Evolutionary conservation across 306 rosid species (phyloP), one percentile per base, ranked within the genome.

Genomic region (Cucumis cinereus): DNA sequence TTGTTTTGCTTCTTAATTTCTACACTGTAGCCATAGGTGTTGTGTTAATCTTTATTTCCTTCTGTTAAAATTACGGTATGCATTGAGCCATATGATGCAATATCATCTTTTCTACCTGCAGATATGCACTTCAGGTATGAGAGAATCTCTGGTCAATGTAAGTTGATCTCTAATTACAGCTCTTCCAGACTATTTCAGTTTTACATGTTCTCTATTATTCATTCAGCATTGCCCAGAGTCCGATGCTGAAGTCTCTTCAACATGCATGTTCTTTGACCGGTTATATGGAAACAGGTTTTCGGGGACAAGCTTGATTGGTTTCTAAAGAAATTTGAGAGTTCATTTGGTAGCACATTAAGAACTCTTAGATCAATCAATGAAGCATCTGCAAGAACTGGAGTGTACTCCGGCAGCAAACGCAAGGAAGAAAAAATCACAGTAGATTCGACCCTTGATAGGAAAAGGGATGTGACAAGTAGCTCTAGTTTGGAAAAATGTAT

Each of bases 121-220:
- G 98, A 86, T 94, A 69, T 94, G 96, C 84, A 84, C 90, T 13
- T 86, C 92, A 7, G 98, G 96, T 53, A 79, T 94, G 80, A 85
- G 84, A 79, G 97, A 90, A 84, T 94, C 97, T 78, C 71, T 94
- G 78, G 84, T 88, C 84, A 94, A 89, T 91, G 98, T 94, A 94
- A 91, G 98, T 83, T 33, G 79, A 80, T 60, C 79, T 82, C 79
- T 78, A 72, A 55, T 78, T 83, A 85, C 83, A 30, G 75, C 78
- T 76, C 79, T 83, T 77, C 77, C 76, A 76, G 67, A 78, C 79
- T 80, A 75, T 75, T 82, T 63, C 71, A 35, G 67, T 88, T 87
- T 85, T 78, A 57, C 84, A 82, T 50, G 62, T 75, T 85, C 79
- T 82, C 79, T 60, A 56, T 67, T 76, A 63, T 83, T 82, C 72